These are phyloP conservation scores for Dipodascus geniculatus DNA, from an alignment of 805 yeast genomes.

Conservation along the genomic window DNA sequence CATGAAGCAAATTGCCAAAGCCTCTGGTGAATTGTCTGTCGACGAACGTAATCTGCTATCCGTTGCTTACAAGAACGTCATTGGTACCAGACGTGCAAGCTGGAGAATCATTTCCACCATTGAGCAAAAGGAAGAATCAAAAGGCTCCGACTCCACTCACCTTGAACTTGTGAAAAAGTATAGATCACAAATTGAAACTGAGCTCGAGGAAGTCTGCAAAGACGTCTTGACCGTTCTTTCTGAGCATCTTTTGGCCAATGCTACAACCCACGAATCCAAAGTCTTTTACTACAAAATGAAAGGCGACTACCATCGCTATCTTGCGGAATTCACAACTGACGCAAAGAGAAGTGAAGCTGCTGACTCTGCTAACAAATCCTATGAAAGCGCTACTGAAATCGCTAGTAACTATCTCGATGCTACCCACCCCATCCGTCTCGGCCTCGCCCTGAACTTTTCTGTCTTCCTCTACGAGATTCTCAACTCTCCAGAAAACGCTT, in stretches of 20 bases:
- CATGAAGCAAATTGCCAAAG: slow-evolving; percentile 94
- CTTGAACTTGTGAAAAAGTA: slow-evolving; percentile 83
- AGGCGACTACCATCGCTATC: slow-evolving; percentile 98
- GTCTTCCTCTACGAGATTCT: slow-evolving; percentile 97
- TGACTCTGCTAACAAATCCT: slow-evolving; percentile 83
- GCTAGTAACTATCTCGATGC: slow-evolving; percentile 96
- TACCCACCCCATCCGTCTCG: slow-evolving; percentile 96
- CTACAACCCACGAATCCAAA: slow-evolving; percentile 94
- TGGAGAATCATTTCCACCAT: slow-evolving; percentile 98
- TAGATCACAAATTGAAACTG: slow-evolving; percentile 88
- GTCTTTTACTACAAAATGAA: slow-evolving; percentile 98
- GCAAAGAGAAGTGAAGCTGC: slow-evolving; percentile 91
- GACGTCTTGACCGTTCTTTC: slow-evolving; percentile 83
- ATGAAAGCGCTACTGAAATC: slow-evolving; percentile 90
- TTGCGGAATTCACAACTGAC: slow-evolving; percentile 90
- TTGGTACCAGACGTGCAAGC: slow-evolving; percentile 98
- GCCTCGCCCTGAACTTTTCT: slow-evolving; percentile 94
- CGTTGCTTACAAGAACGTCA: slow-evolving; percentile 96
- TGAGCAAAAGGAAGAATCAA: slow-evolving; percentile 96
- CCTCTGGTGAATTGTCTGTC: slow-evolving; percentile 89
- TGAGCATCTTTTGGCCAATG: slow-evolving; percentile 83
- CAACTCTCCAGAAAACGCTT: slow-evolving; percentile 97
- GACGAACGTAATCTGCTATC: slow-evolving; percentile 96
- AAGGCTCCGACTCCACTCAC: slow-evolving; percentile 77
- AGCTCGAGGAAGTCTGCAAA: slow-evolving; percentile 85